These are phyloP conservation scores for Mangifera indica DNA, from an alignment of 345 rosid species.

Conservation along the genomic window DNA sequence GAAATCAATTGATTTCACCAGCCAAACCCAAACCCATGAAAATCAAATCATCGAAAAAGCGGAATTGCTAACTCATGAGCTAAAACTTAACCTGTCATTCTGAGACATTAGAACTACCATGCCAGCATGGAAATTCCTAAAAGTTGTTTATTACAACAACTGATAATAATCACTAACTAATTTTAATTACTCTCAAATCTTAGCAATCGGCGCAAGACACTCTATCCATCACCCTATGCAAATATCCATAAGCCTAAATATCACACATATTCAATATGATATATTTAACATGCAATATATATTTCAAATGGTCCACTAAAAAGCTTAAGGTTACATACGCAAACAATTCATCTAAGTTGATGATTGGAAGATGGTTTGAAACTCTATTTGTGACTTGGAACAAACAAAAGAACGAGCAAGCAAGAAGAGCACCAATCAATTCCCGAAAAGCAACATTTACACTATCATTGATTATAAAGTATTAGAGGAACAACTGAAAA, in stretches of 20 bases:
- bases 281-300: background rate
- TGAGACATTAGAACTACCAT: too few species aligned
- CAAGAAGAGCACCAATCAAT: constrained; percentile 79
- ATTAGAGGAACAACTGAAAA: background rate
- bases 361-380: constrained; percentile 60
- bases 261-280: background rate
- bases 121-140: too few species aligned
- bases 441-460: constrained; percentile 49
- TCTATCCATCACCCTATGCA: background rate
- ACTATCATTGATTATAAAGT: constrained; percentile 5
- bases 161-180: too few species aligned
- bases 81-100: too few species aligned
- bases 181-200: too few species aligned
- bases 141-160: too few species aligned
- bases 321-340: constrained; percentile 59
- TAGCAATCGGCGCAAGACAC: background rate
- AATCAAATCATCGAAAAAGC: too few species aligned
- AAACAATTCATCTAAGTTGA: constrained; percentile 83
- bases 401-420: constrained; percentile 82
- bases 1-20: too few species aligned
- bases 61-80: too few species aligned
- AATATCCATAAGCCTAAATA: constrained; percentile 2
- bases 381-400: constrained; percentile 61
- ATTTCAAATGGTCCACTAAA: constrained; percentile 16
- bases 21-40: too few species aligned